These are phyloP conservation scores for Phialocephala subalpina DNA, from an alignment of 2,329 filamentous ascomycete species.

Conservation along the genomic window DNA sequence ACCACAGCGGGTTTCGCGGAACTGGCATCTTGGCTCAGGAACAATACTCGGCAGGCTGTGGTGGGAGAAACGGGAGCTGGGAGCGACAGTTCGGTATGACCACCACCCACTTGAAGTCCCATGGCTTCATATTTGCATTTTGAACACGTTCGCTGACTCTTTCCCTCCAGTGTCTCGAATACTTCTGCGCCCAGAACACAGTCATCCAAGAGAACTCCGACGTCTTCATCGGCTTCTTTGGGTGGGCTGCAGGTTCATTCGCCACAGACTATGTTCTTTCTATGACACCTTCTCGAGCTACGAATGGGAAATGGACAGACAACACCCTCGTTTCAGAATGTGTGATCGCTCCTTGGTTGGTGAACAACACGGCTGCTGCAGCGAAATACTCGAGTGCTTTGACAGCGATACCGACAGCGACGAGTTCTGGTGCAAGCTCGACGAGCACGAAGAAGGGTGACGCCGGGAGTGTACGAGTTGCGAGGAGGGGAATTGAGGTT, in stretches of 20 bases:
- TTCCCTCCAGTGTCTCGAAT: slow-evolving; percentile 25
- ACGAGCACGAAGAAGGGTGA: slow-evolving; percentile 13
- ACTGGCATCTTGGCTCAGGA: slow-evolving; percentile 56
- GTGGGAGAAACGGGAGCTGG: slow-evolving; percentile 60
- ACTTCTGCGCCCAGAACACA: slow-evolving; percentile 28
- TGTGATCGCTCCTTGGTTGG: slow-evolving; percentile 11
- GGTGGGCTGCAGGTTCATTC: slow-evolving; percentile 49
- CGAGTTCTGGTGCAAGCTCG: neutral
- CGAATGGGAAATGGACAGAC: slow-evolving; percentile 12
- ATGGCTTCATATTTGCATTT: neutral
- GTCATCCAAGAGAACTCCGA: slow-evolving; percentile 44
- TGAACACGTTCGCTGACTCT: neutral
- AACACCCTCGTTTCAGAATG: slow-evolving; percentile 10
- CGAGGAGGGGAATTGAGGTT: neutral
- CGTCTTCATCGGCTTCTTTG: slow-evolving; percentile 48
- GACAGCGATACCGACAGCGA: slow-evolving; percentile 1
- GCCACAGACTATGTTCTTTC: slow-evolving; percentile 34
- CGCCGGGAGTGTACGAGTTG: neutral
- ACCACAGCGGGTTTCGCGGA: slow-evolving; percentile 56
- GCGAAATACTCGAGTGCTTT: neutral
- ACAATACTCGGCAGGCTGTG: slow-evolving; percentile 56
- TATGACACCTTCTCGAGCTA: slow-evolving; percentile 28
- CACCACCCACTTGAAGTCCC: neutral
- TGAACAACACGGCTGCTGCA: slow-evolving; percentile 5
- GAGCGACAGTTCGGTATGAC: slow-evolving; percentile 39